Conservation (phyloP, 2,329 filamentous ascomycete genomes). For the Colletotrichum scovillei region DNA sequence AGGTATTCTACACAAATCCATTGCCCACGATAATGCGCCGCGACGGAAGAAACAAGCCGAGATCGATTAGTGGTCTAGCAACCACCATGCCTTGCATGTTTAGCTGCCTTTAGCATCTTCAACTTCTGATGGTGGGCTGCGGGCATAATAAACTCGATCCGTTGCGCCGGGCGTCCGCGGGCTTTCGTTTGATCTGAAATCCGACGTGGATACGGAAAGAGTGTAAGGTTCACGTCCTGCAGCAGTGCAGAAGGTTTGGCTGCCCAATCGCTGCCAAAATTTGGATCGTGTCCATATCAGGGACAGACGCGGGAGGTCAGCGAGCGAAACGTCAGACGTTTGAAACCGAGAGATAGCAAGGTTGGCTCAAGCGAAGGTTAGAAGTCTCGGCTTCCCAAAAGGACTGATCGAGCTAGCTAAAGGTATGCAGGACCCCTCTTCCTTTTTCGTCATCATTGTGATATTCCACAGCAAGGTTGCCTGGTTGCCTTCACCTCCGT, state of each 20-base stretch:
- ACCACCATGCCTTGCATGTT: background rate
- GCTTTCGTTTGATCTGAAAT: slow-evolving; percentile 16
- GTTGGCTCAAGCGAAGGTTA: background rate
- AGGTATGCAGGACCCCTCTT: background rate
- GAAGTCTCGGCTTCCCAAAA: background rate
- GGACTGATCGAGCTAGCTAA: background rate
- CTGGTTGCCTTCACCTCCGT: background rate
- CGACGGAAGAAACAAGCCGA: background rate
- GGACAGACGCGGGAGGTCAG: slow-evolving; percentile 5
- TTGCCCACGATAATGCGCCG: background rate
- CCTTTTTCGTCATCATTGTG: background rate
- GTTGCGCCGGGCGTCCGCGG: slow-evolving; percentile 8
- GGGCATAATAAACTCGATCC: background rate
- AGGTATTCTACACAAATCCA: background rate
- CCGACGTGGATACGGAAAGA: background rate
- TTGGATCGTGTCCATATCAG: background rate
- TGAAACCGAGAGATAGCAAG: slow-evolving; percentile 19
- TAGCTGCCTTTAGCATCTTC: background rate
- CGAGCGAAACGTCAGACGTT: slow-evolving; percentile 33
- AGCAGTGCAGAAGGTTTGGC: background rate
- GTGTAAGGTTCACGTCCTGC: slow-evolving; percentile 6
- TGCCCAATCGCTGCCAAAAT: background rate
- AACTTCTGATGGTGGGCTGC: background rate
- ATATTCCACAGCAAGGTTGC: background rate
- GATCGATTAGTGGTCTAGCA: background rate